Conservation (phyloP, 2,329 filamentous ascomycete species). For the Orbilia quercus region DNA sequence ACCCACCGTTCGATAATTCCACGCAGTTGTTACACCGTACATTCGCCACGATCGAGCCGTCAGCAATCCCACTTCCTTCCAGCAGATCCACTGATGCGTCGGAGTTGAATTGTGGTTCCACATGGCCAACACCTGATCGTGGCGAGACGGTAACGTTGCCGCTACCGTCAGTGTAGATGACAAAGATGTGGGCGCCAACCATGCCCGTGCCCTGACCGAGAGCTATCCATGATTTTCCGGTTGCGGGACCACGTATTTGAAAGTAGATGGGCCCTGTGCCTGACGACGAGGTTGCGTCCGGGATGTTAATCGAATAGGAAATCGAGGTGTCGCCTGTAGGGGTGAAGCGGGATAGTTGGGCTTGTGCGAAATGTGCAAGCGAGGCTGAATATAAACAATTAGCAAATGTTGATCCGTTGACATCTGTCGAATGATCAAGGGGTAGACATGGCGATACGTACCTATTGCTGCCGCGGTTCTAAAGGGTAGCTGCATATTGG, state of each 20-base stretch:
- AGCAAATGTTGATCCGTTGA: neutral
- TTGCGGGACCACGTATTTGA: slow-evolving; percentile 34
- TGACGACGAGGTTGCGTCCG: slow-evolving; percentile 28
- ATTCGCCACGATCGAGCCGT: slow-evolving; percentile 54
- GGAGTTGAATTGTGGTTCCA: slow-evolving; percentile 30
- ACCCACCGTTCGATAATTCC: slow-evolving; percentile 64
- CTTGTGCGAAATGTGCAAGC: slow-evolving; percentile 28
- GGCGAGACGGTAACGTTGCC: slow-evolving; percentile 61
- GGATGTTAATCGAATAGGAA: slow-evolving; percentile 37
- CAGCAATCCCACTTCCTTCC: slow-evolving; percentile 56
- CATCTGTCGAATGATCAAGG: neutral
- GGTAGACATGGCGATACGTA: slow-evolving; percentile 4
- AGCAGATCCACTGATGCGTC: slow-evolving; percentile 32
- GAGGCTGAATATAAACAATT: slow-evolving; percentile 30
- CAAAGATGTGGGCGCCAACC: slow-evolving; percentile 64
- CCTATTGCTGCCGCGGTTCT: slow-evolving; percentile 16
- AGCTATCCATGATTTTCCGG: slow-evolving; percentile 62
- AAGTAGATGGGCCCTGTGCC: slow-evolving; percentile 43
- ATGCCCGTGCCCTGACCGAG: slow-evolving; percentile 65
- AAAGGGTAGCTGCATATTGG: slow-evolving; percentile 24
- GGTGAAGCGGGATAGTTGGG: slow-evolving; percentile 41
- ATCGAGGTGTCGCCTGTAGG: slow-evolving; percentile 17
- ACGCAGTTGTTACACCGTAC: slow-evolving; percentile 65
- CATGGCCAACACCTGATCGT: slow-evolving; percentile 40
- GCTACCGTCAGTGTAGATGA: slow-evolving; percentile 63